Evolutionary conservation across 805 yeast genomes (phyloP).

Genomic region (Cyberlindnera sargentensis): DNA sequence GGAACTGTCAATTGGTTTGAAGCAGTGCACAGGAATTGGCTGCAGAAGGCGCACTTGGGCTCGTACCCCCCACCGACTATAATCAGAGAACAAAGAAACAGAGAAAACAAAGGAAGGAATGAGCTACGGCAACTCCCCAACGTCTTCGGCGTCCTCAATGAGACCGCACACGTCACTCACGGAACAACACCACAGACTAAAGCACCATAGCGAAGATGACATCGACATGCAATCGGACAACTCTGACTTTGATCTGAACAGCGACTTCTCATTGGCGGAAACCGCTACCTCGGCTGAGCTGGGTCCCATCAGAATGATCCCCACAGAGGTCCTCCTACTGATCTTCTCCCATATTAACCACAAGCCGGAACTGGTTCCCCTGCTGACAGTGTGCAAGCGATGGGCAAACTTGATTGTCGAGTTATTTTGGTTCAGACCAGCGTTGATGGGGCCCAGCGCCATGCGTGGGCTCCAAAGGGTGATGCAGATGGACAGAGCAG

Average conservation of each 20-base stretch:
- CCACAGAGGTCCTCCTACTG: slow-evolving; percentile 53
- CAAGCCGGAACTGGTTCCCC: slow-evolving; percentile 49
- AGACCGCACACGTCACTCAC: neutral
- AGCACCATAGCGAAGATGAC: slow-evolving; percentile 3
- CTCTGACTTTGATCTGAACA: slow-evolving; percentile 8
- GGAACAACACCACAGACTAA: neutral
- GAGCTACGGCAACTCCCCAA: slow-evolving; percentile 10
- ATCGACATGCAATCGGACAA: slow-evolving; percentile 12
- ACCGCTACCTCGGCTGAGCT: slow-evolving; percentile 4
- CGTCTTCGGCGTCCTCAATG: slow-evolving; percentile 17
- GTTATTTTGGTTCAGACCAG: slow-evolving; percentile 83
- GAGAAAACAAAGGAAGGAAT: neutral
- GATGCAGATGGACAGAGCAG: slow-evolving; percentile 38
- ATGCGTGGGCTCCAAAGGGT: slow-evolving; percentile 49
- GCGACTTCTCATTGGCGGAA: slow-evolving; percentile 3
- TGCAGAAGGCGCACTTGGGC: no score
- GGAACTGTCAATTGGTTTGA: no score
- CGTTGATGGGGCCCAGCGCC: slow-evolving; percentile 43
- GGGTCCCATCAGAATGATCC: slow-evolving; percentile 28
- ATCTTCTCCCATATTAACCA: slow-evolving; percentile 60
- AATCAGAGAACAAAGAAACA: neutral
- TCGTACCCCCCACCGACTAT: neutral
- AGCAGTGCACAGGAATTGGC: no score
- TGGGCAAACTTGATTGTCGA: slow-evolving; percentile 79
- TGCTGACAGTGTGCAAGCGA: slow-evolving; percentile 68